phyloP scores from a whole-genome alignment of 2,329 filamentous ascomycete genomes.

The Aspergillus luchuensis region DNA sequence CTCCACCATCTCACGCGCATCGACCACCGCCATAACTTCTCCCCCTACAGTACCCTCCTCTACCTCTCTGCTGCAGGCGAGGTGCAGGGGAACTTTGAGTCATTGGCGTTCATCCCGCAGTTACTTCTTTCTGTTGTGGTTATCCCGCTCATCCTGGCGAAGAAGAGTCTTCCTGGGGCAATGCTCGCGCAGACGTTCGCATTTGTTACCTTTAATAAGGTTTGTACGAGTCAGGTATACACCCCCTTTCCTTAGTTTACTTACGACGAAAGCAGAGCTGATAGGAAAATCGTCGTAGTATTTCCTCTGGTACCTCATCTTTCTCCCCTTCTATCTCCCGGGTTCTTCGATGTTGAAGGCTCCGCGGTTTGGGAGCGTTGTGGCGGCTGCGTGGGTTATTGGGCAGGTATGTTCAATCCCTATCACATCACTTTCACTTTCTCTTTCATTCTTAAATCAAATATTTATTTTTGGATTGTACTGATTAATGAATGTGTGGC shows the following conservation, averaged over 20 bases:
- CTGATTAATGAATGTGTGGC: background rate
- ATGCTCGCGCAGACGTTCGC: constrained; percentile 97
- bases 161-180: constrained; percentile 75
- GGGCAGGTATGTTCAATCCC: constrained; percentile 59
- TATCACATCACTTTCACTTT: background rate
- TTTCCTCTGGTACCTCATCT: constrained; percentile 96
- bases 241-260: no score
- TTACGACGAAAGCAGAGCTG: no score
- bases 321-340: constrained; percentile 88
- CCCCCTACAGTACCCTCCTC: constrained; percentile 87
- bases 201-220: constrained; percentile 98
- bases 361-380: constrained; percentile 63
- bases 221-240: constrained; percentile 92
- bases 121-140: constrained; percentile 75
- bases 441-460: constrained; percentile 36
- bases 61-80: constrained; percentile 76
- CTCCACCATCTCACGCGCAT: constrained; percentile 89
- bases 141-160: constrained; percentile 75
- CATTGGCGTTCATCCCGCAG: constrained; percentile 86
- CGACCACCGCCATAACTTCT: constrained; percentile 98
- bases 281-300: constrained; percentile 60
- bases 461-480: constrained; percentile 29
- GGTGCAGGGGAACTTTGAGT: constrained; percentile 60
- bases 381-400: constrained; percentile 71
- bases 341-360: constrained; percentile 68